Evolutionary conservation across 441 rosid species (phyloP), one percentile per base, ranked within the genome.

Genomic region (Adansonia gregorii): DNA sequence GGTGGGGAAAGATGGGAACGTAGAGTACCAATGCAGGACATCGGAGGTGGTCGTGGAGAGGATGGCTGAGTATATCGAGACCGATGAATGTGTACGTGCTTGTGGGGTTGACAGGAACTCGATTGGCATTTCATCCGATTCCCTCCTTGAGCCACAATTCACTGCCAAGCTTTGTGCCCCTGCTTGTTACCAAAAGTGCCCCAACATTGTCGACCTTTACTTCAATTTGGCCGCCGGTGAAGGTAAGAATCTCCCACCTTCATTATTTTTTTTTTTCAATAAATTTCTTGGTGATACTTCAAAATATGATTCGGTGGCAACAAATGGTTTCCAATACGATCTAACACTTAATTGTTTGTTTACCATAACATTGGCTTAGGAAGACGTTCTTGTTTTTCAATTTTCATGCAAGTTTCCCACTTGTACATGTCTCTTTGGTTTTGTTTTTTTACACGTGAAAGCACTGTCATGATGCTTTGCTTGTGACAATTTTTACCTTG

Each of bases 211-310:
- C 46, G 98, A 96, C 76, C 99, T 94, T 41, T 94, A 90, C 89
- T 93, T 86, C 89, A 93, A 96, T 56, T 80, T 96, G 77, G 99
- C 98, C 31, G 94, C 94, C 60, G 98, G 97, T 2, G 99, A 94
- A 93, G 99, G 98, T 95, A 87, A 8, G 45, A 35, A 31, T 14
- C 46, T 6, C 0, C 10, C 22, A 60, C 67, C 10, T 1, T 11
- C 17, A 51, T 14, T 51, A 51, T 8, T 5, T 0, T 27, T 39
- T 54, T 15, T 24, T 10, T 10, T 14, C 0, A 4, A 10, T 11
- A 6, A 24, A 60, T 5, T 70, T 60, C 65, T 22, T 3, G 65
- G 39, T 51, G n/a, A 2, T 35, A 2, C 39, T 35, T 35, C 39
- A 35, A 35, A 35, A 35, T 35, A 35, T 35, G 4, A 35, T 35